These are phyloP conservation scores for Arthrobotrys sinensis DNA, from an alignment of 2,329 filamentous ascomycete species.

Conservation along the genomic window DNA sequence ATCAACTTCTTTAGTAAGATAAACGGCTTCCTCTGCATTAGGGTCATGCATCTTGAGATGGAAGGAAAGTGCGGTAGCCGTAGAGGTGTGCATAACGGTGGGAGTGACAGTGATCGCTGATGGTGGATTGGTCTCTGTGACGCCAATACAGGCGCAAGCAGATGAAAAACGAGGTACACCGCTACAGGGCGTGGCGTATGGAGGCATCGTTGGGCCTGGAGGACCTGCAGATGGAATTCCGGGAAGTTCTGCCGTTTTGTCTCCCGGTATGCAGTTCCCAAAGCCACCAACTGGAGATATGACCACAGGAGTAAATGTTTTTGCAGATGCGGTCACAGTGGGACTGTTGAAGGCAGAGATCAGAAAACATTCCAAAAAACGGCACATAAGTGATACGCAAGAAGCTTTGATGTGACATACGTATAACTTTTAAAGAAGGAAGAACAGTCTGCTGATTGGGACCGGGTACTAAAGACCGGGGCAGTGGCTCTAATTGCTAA, in stretches of 20 bases:
- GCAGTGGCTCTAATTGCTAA: constrained; percentile 1
- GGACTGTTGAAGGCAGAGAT: background rate
- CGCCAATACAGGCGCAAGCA: constrained; percentile 4
- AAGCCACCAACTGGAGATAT: background rate
- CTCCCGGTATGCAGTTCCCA: no score
- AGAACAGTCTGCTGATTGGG: constrained; percentile 2
- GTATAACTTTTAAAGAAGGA: background rate
- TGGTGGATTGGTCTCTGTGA: background rate
- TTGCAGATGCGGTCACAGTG: background rate
- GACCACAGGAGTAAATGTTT: background rate
- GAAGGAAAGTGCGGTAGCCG: background rate
- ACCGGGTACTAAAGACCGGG: background rate
- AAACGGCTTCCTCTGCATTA: background rate
- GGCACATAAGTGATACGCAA: background rate
- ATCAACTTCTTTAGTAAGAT: background rate
- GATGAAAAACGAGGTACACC: background rate
- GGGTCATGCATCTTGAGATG: background rate
- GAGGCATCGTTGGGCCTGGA: background rate
- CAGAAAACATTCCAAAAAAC: background rate
- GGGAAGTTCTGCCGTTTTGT: no score
- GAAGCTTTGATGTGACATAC: background rate
- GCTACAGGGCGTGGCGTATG: constrained; percentile 1
- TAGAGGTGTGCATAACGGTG: background rate
- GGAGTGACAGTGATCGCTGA: background rate
- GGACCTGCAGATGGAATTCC: no score